phyloP scores from a whole-genome alignment of 2,329 filamentous ascomycete species.

The Penicillium hesseltinei region DNA sequence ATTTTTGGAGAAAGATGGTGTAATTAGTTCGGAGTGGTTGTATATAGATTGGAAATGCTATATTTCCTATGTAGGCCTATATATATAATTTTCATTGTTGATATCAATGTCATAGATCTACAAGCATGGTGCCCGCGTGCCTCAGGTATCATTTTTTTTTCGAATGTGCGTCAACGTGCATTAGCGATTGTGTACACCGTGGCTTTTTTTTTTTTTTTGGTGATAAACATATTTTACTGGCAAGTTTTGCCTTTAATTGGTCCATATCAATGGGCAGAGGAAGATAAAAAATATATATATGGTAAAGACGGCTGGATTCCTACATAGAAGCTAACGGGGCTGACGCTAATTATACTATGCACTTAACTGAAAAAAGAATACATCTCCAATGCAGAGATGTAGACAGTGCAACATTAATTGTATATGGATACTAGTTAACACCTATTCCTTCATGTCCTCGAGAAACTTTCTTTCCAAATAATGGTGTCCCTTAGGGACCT shows the following conservation, averaged over 20 bases:
- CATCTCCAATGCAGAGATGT: not conserved
- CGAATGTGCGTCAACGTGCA: not conserved
- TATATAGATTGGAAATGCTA: not conserved
- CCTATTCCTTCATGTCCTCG: not conserved
- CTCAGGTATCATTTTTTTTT: slow-evolving; percentile 1
- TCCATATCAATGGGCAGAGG: not conserved
- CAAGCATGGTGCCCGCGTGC: not conserved
- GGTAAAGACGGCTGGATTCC: not conserved
- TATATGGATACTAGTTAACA: not conserved
- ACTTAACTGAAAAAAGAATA: not conserved
- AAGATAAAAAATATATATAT: not conserved
- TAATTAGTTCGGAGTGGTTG: not conserved
- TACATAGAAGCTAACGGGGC: not conserved
- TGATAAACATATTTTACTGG: not conserved
- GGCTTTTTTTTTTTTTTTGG: not conserved
- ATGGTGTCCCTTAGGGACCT: too few relatives aligned
- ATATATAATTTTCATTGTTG: not conserved
- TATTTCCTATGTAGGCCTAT: not conserved
- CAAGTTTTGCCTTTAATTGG: not conserved
- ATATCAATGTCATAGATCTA: not conserved
- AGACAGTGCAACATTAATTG: not conserved
- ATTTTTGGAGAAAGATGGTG: not conserved
- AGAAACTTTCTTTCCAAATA: not conserved
- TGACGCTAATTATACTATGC: not conserved
- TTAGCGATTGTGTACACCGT: slow-evolving; percentile 4